Base-by-base conservation (phyloP, 2,329 filamentous ascomycete species). In the Cercospora sp. region DNA sequence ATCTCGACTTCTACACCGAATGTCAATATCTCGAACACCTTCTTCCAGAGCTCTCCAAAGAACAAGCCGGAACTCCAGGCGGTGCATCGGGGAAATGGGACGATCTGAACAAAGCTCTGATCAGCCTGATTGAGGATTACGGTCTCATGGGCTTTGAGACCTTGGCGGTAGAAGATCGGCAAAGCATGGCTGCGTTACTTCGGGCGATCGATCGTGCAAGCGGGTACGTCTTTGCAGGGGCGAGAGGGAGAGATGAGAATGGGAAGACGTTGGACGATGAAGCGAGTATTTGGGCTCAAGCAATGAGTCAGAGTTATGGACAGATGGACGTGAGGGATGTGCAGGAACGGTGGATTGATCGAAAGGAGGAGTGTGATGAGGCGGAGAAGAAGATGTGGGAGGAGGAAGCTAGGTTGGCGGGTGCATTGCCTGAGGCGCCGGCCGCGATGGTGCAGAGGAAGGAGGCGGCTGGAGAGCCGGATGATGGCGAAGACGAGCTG, bases 1-100 rank as follows among this genome's bases (percentile, higher is more conserved):
- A 97, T 75, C 89, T 99, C 68, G 94, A 97, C 72, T 99, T 90
- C 80, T 99, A 98, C 79, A 98, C 95, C 69, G 94, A 99, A 79
- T 94, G 98, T 7, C 94, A 99, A 80, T 93, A 97, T 75, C 86
- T 99, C 3, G 87, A 88, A 23, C 93, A 97, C 73, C 85, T 99
- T 12, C 86, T 95, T 0, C 93, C 93, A 1, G 85, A 90, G 68
- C 87, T 99, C 51, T 89, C 93, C 74, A 85, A 87, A 26, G 95
- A 99, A 79, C 90, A 90, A 1, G 89, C 68, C 33, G 67, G 70
- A 7, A 72, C 66, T 5, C 51, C 67, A n/a, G 55, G 71, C n/a
- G 70, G 70, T 26, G 87, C 20, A 4, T 69, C 69, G 12, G 71
- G 67, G 3, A 97, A 96, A 77, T 98, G 96, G 77, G 86, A 89